Percentiles rank a stretch among this genome's conserved stretches.
These are phyloP conservation scores for Ballota nigra DNA, from an alignment of 257 asterid species.

Conservation along the genomic window DNA sequence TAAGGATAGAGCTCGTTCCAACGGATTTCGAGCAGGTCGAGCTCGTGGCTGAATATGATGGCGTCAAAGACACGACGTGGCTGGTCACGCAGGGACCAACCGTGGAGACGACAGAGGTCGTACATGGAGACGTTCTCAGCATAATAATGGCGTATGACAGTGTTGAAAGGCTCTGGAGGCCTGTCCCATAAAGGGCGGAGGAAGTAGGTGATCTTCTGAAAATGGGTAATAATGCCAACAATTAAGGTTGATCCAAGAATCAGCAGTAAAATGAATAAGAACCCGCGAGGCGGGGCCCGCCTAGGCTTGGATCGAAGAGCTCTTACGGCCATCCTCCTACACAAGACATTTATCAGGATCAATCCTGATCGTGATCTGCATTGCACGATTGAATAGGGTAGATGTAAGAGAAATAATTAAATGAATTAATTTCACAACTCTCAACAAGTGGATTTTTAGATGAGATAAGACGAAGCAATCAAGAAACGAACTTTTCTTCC, in stretches of 20 bases:
- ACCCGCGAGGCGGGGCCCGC: neutral
- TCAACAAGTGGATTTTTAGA: too few species aligned
- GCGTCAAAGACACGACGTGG: neutral
- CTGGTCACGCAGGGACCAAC: neutral
- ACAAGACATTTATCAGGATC: neutral
- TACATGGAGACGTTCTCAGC: neutral
- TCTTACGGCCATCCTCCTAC: neutral
- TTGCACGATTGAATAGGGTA: neutral
- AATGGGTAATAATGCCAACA: neutral
- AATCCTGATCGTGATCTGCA: neutral
- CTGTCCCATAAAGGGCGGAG: neutral
- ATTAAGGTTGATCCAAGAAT: neutral
- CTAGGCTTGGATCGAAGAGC: neutral
- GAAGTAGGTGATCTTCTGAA: neutral
- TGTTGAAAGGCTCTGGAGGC: neutral
- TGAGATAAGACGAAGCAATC: neutral
- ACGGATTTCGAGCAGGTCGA: neutral
- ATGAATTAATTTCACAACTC: neutral
- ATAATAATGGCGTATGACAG: neutral
- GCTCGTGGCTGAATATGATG: neutral
- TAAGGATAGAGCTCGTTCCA: neutral
- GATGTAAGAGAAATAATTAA: neutral
- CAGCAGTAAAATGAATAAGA: neutral
- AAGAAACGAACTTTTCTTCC: too few species aligned
- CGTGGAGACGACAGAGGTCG: neutral